These are phyloP conservation scores for Globisporangium cederbergense DNA, from an alignment of 352 stramenopile species.

Conservation along the genomic window DNA sequence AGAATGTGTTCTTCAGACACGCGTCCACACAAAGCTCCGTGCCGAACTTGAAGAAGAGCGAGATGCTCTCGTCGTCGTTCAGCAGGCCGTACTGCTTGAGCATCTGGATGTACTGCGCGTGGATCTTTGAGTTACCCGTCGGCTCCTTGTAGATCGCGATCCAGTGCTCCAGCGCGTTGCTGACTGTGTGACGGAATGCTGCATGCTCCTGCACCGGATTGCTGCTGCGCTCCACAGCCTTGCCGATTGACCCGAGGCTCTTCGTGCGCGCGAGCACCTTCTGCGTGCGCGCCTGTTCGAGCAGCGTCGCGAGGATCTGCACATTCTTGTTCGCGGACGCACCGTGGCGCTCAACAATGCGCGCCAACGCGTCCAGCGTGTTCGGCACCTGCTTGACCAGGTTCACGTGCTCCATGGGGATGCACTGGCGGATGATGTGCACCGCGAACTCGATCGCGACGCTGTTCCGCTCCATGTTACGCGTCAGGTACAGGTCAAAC, in stretches of 20 bases:
- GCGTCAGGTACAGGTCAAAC: conserved; percentile 94
- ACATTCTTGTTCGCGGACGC: conserved; percentile 82
- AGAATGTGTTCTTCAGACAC: conserved; percentile 87
- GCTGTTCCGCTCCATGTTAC: conserved; percentile 93
- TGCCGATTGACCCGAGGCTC: conserved; percentile 51
- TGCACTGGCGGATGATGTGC: conserved; percentile 91
- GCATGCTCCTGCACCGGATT: conserved; percentile 67
- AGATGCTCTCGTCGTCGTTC: conserved; percentile 95
- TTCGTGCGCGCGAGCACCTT: conserved; percentile 36
- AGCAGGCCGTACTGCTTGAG: conserved; percentile 96
- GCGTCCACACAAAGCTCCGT: conserved; percentile 97
- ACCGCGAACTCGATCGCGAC: conserved; percentile 97
- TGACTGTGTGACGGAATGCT: conserved; percentile 83
- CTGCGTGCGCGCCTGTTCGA: conserved; percentile 76
- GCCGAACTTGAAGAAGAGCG: conserved; percentile 96
- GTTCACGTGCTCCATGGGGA: conserved; percentile 92
- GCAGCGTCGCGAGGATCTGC: conserved; percentile 71
- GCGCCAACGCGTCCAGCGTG: conserved; percentile 89
- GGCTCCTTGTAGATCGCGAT: conserved; percentile 96
- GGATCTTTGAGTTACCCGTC: conserved; percentile 91
- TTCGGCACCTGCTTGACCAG: conserved; percentile 90
- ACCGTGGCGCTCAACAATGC: conserved; percentile 82
- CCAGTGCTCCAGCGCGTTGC: conserved; percentile 96
- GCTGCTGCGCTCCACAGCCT: conserved; percentile 25
- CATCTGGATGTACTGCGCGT: conserved; percentile 96